A percentile compares a stretch with the other conserved stretches of the same genome.
These are phyloP conservation scores for Pichia kudriavzevii DNA, from an alignment of 1,139 yeast species.

Conservation along the genomic window DNA sequence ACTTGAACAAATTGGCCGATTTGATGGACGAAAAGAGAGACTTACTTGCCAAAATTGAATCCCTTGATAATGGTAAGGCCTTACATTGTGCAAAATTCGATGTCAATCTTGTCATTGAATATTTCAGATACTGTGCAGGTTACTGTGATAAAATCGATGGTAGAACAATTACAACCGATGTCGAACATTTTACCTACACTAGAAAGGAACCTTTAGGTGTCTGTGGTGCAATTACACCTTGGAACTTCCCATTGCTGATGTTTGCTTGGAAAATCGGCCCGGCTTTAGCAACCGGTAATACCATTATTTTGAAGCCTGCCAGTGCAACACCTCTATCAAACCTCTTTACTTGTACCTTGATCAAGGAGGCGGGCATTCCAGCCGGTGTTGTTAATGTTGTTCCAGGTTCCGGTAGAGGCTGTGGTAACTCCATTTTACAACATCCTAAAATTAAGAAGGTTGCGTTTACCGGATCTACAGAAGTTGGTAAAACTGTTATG, in stretches of 20 bases:
- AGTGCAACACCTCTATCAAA: conserved; percentile 82
- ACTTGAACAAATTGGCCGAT: conserved; percentile 59
- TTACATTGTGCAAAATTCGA: conserved; percentile 50
- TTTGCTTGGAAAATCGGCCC: conserved; percentile 85
- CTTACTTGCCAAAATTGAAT: conserved; percentile 60
- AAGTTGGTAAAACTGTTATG: conserved; percentile 72
- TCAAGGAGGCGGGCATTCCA: conserved; percentile 69
- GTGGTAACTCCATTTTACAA: conserved; percentile 65
- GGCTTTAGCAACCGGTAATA: conserved; percentile 75
- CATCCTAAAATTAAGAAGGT: conserved; percentile 68
- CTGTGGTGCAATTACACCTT: conserved; percentile 77
- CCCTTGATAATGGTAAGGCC: conserved; percentile 79
- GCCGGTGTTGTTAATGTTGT: conserved; percentile 71
- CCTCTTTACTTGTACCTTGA: conserved; percentile 50
- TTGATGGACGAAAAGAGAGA: conserved; percentile 54
- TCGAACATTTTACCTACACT: conserved; percentile 51
- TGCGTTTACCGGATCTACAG: conserved; percentile 84
- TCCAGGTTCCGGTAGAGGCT: conserved; percentile 71
- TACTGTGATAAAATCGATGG: conserved; percentile 77
- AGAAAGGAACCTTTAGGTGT: conserved; percentile 68
- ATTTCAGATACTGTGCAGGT: conserved; percentile 69
- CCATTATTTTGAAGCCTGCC: conserved; percentile 73
- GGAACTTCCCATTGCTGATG: conserved; percentile 86
- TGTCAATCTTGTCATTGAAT: conserved; percentile 46
- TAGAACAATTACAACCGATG: conserved; percentile 57